A percentile compares a stretch with the other conserved stretches of the same genome.
These are phyloP conservation scores for Aaosphaeria arxii DNA, from an alignment of 2,329 filamentous ascomycete species.

Conservation along the genomic window DNA sequence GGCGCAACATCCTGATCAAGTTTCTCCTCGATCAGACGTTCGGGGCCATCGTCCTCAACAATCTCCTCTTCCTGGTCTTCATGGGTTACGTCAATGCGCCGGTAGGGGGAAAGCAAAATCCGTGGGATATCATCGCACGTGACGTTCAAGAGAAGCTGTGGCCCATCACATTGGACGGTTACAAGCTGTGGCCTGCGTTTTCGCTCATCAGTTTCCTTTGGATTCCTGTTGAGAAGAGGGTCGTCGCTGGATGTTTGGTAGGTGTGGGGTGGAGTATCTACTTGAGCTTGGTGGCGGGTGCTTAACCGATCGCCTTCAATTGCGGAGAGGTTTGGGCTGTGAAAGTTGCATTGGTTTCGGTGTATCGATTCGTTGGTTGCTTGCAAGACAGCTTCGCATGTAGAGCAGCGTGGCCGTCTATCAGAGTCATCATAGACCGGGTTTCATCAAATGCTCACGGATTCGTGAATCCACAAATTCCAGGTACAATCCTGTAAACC, in stretches of 20 bases:
- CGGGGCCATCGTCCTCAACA: constrained; percentile 61
- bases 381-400: no score
- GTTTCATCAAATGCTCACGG: no score
- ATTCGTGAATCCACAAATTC: no score
- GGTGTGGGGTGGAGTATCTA: constrained; percentile 75
- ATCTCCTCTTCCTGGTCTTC: constrained; percentile 59
- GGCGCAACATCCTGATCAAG: constrained; percentile 65
- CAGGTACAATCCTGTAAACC: no score
- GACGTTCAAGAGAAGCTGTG: constrained; percentile 54
- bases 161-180: constrained; percentile 56
- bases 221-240: constrained; percentile 67
- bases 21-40: constrained; percentile 67
- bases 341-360: background rate
- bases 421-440: no score
- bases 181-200: constrained; percentile 70
- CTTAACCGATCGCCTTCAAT: constrained; percentile 4
- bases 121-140: constrained; percentile 22
- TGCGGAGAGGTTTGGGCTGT: background rate
- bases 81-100: constrained; percentile 49
- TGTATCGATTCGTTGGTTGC: no score
- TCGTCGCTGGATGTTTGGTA: constrained; percentile 68
- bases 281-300: constrained; percentile 59
- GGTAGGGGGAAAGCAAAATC: constrained; percentile 26
- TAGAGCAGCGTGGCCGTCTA: no score
- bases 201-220: constrained; percentile 69